Base-by-base conservation (phyloP, 306 rosid genomes). In the Benincasa hispida region DNA sequence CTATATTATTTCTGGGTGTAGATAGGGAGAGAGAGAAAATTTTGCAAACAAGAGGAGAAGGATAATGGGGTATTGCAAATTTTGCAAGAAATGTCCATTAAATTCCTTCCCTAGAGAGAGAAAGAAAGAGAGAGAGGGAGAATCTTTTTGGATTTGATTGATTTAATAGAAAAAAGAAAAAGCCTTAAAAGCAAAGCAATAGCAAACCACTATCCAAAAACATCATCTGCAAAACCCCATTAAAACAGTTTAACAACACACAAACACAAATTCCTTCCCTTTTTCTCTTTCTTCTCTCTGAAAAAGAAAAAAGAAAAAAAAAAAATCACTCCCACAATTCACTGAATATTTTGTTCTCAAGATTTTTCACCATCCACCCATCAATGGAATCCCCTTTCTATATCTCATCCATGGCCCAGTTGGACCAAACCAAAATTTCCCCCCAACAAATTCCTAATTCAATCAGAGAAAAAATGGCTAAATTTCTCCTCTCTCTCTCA, bases 361-460 rank as follows among this genome's bases (percentile, higher is more conserved):
- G 8, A 50, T 50, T 24, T 57, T 57, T 4, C 67, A 27, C 67
- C 4, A 10, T 15, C 72, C 57, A 53, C 77, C 8, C 58, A 19
- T 54, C 67, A 55, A 75, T n/a, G 35, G 77, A 74, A 54, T 55
- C 78, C 56, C 2, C 63, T 8, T 10, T 63, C 76, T 74, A 82
- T 83, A 84, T 81, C 77, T 87, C 82, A 82, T 79, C 90, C 83
- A 88, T 90, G 98, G 97, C 96, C 98, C 97, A 89, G 97, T 91
- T 91, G 96, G 95, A 91, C 99, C 90, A 89, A 91, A 91, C 97
- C 90, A 89, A 91, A 89, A 87, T 83, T 87, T 87, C 82, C 81
- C 87, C 14, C 19, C 79, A 83, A 87, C 86, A 91, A 84, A 89
- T 85, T 58, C 77, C 60, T 34, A 73, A 74, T 18, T n/a, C 34